Evolutionary conservation across 2,329 filamentous ascomycete genomes (phyloP).

Genomic region (Berkeleyomyces basicola): DNA sequence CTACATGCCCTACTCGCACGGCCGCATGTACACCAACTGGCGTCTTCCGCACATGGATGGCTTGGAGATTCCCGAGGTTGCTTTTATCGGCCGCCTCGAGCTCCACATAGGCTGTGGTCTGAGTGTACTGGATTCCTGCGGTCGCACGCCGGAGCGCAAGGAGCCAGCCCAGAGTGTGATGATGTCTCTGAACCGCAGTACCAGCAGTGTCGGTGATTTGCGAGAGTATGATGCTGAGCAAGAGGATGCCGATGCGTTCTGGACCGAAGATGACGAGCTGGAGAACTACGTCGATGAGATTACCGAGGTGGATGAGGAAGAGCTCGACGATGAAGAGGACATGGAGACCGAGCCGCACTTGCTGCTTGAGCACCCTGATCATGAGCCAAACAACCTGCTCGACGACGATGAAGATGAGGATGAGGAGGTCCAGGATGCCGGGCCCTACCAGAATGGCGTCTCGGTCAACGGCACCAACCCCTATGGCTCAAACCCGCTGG

Average conservation of each 20-base stretch:
- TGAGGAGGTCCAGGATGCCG: constrained; percentile 5
- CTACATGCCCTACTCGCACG: constrained; percentile 26
- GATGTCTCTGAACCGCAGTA: constrained; percentile 3
- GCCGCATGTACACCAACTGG: constrained; percentile 30
- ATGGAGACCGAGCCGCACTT: background rate
- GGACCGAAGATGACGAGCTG: background rate
- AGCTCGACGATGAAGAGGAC: constrained; percentile 1
- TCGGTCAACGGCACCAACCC: constrained; percentile 5
- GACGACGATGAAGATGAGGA: constrained; percentile 6
- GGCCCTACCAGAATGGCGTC: constrained; percentile 5
- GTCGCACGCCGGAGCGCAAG: constrained; percentile 7
- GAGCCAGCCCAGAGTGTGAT: constrained; percentile 12
- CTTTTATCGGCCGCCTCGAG: constrained; percentile 11
- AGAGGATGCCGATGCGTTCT: background rate
- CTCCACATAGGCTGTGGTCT: constrained; percentile 10
- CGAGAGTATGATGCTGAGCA: background rate
- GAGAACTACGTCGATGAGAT: constrained; percentile 3
- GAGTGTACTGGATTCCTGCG: constrained; percentile 9
- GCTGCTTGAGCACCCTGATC: background rate
- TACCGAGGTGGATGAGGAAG: background rate
- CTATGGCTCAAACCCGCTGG: background rate
- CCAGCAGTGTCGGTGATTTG: background rate
- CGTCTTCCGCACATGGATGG: constrained; percentile 22
- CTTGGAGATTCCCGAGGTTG: constrained; percentile 6
- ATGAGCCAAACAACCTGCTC: constrained; percentile 2